Base-by-base conservation (phyloP, 371 early-diverging fungal genomes). In the Sporodiniella umbellata region DNA sequence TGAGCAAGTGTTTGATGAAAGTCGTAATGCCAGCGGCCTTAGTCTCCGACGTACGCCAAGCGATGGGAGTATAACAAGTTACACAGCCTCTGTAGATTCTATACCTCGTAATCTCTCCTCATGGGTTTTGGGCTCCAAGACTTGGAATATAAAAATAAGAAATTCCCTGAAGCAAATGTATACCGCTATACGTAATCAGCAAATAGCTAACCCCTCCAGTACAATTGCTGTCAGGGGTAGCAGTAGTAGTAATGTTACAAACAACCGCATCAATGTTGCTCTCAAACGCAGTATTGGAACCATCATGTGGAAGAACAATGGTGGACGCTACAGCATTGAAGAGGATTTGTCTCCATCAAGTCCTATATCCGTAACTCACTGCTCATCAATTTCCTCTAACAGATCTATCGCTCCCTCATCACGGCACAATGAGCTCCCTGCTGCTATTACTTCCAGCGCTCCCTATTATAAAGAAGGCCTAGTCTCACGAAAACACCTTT, bases 401-500 rank as follows among this genome's bases (percentile, higher is more conserved):
- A 67, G 69, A 45, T 33, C 62, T 2, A 51, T 66, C 10, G 68
- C 62, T 11, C 52, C 70, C 4, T 54, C 52, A 35, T 46, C 52
- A 14, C 58, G 52, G 12, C 24, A 48, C 24, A 43, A 46, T 8
- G 43, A 67, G n/a, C 38, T 60, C 12, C 38, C 57, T 10, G 45
- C 64, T 15, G 19, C 54, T 2, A 58, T 51, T 30, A 54, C 52
- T 3, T 54, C 48, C 45, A 58, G 53, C 44, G 55, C 66, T 7
- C 69, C 72, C 22, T 75, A 73, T 33, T 59, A 71, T 1, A 77
- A 87, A 53, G 87, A 87, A 54, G 87, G 92, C 2, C 70, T 88
- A 14, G 76, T 94, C 19, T 78, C 84, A 53, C 78, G 94, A 33
- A 94, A 94, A 60, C 90, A 91, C 58, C 64, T 90, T 30, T 74